A percentile compares a stretch with the other conserved stretches of the same genome.
These are phyloP conservation scores for Coniophora puteana DNA, from an alignment of 1,284 basidiomycete species.

Conservation along the genomic window DNA sequence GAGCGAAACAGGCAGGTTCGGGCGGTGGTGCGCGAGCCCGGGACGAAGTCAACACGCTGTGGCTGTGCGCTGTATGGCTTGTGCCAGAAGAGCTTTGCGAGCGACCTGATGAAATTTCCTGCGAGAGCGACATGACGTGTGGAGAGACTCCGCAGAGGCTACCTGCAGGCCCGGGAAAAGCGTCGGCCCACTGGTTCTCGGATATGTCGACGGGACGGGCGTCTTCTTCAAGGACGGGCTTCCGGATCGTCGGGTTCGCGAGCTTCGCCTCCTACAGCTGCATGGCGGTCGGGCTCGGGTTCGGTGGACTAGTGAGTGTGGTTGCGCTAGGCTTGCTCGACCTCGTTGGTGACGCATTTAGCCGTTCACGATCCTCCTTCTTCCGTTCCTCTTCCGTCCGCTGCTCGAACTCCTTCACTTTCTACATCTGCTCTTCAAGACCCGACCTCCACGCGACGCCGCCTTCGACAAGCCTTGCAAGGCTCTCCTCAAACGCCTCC, in stretches of 20 bases:
- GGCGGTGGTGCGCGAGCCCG: constrained; percentile 52
- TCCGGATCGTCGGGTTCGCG: constrained; percentile 42
- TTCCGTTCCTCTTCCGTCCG: constrained; percentile 65
- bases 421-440: constrained; percentile 75
- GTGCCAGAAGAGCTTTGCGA: constrained; percentile 78
- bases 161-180: constrained; percentile 79
- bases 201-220: constrained; percentile 43
- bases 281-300: constrained; percentile 80
- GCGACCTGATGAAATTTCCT: constrained; percentile 90
- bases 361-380: constrained; percentile 60
- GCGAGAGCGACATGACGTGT: constrained; percentile 89
- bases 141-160: constrained; percentile 80
- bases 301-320: constrained; percentile 73
- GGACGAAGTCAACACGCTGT: constrained; percentile 49
- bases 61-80: constrained; percentile 61
- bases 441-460: constrained; percentile 76
- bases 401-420: constrained; percentile 70
- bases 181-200: constrained; percentile 49
- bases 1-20: constrained; percentile 66
- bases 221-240: constrained; percentile 41
- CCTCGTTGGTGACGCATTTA: constrained; percentile 66
- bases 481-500: constrained; percentile 65
- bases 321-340: constrained; percentile 69
- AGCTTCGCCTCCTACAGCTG: constrained; percentile 82
- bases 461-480: constrained; percentile 68